Conservation (phyloP, 208 protist species). For the Trypanosoma vivax region DNA sequence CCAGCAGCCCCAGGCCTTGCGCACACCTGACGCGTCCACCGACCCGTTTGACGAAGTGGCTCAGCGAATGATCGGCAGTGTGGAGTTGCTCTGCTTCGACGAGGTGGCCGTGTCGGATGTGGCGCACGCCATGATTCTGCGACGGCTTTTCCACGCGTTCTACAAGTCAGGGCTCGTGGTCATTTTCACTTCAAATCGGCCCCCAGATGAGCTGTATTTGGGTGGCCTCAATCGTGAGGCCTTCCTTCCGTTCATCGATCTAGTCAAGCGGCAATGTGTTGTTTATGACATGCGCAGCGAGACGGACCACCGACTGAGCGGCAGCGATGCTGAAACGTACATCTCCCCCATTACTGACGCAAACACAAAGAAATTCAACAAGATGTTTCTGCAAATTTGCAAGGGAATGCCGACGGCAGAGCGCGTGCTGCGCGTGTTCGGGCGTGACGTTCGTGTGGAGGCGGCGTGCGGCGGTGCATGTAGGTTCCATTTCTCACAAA, state of each 20-base stretch:
- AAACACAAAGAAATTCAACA: constrained; percentile 58
- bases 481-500: constrained; percentile 76
- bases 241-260: constrained; percentile 95
- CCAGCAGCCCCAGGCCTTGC: constrained; percentile 31
- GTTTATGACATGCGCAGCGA: constrained; percentile 86
- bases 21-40: constrained; percentile 62
- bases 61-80: constrained; percentile 79
- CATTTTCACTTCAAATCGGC: constrained; percentile 92
- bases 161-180: constrained; percentile 90
- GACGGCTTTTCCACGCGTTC: constrained; percentile 86
- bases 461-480: constrained; percentile 63
- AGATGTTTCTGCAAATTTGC: constrained; percentile 75
- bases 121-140: constrained; percentile 94
- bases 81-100: constrained; percentile 94
- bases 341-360: constrained; percentile 49
- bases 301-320: constrained; percentile 91
- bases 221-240: constrained; percentile 89
- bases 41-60: constrained; percentile 83
- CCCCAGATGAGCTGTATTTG: constrained; percentile 84
- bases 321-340: constrained; percentile 61
- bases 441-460: constrained; percentile 65
- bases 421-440: constrained; percentile 61
- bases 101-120: constrained; percentile 92
- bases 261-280: constrained; percentile 79
- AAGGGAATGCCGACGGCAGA: constrained; percentile 64